Conservation (phyloP, 2,329 filamentous ascomycete genomes). For the Venturia oleaginea region DNA sequence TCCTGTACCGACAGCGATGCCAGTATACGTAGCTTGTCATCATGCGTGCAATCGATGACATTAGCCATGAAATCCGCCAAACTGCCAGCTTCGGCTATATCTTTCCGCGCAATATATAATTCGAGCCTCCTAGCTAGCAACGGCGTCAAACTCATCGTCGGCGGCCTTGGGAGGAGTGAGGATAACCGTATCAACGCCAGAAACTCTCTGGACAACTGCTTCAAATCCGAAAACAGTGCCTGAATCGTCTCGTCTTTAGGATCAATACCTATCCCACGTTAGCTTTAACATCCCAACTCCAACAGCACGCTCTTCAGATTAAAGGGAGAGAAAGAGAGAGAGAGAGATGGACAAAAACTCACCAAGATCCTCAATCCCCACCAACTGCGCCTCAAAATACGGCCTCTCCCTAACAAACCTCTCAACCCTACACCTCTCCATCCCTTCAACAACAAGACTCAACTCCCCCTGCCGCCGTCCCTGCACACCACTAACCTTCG, state of each 20-base stretch:
- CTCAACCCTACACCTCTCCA: conserved; percentile 66
- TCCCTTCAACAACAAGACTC: conserved; percentile 76
- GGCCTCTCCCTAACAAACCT: conserved; percentile 68
- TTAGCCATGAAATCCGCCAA: conserved; percentile 97
- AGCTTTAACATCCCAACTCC: not conserved
- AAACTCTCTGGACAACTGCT: conserved; percentile 76
- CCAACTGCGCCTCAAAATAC: conserved; percentile 77
- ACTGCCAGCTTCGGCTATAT: conserved; percentile 69
- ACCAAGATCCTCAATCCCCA: conserved; percentile 36
- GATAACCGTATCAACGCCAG: conserved; percentile 76
- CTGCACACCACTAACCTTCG: conserved; percentile 40
- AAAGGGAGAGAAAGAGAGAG: too few species aligned
- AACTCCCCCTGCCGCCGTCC: conserved; percentile 50
- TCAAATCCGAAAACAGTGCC: conserved; percentile 69
- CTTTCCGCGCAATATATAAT: conserved; percentile 75
- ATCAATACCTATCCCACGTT: conserved; percentile 22
- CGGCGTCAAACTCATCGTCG: conserved; percentile 62
- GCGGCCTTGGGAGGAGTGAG: conserved; percentile 66
- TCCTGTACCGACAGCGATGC: conserved; percentile 71
- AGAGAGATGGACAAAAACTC: too few species aligned
- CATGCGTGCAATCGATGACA: conserved; percentile 74
- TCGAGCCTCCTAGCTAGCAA: conserved; percentile 81
- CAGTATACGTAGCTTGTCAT: conserved; percentile 83
- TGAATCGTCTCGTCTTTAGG: conserved; percentile 55
- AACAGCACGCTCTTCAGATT: too few species aligned